Percentiles rank a stretch among this genome's conserved stretches.
Evolutionary conservation across 345 rosid species (phyloP).

Genomic region (Euphorbia tirucalli): DNA sequence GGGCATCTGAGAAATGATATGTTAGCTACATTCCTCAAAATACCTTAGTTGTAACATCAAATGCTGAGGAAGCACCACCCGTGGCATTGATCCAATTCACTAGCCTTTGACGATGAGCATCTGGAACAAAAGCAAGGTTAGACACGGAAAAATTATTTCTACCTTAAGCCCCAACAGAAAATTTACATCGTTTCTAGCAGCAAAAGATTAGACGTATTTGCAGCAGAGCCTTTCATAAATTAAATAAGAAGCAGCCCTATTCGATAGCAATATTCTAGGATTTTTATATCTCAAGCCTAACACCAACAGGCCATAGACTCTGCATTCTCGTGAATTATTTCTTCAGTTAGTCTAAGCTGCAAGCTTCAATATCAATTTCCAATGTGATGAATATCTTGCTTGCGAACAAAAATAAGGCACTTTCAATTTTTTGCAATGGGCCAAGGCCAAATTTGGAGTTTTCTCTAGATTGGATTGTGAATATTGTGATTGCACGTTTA

Average conservation of each 20-base stretch:
- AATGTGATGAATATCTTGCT: background rate
- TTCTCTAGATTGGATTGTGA: background rate
- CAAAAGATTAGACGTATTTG: background rate
- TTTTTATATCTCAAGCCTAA: background rate
- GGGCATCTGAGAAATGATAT: background rate
- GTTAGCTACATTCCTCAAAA: background rate
- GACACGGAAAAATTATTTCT: slow-evolving; percentile 2
- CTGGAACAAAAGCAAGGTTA: slow-evolving; percentile 20
- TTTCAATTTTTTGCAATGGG: background rate
- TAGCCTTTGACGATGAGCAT: slow-evolving; percentile 51
- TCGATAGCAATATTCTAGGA: background rate
- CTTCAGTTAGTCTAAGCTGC: background rate
- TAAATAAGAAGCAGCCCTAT: background rate
- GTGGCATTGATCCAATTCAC: slow-evolving; percentile 57
- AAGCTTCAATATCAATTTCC: background rate
- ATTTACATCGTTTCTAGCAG: background rate
- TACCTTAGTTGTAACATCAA: slow-evolving; percentile 61
- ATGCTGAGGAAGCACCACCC: slow-evolving; percentile 50
- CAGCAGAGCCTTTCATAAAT: background rate
- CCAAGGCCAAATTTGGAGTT: background rate
- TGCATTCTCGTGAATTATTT: background rate
- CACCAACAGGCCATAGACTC: background rate
- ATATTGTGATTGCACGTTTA: background rate
- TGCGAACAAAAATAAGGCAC: background rate
- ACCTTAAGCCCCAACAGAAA: background rate